These are phyloP conservation scores for Aegilops longissima DNA, from an alignment of 176 grass and related monocot species.

Conservation along the genomic window DNA sequence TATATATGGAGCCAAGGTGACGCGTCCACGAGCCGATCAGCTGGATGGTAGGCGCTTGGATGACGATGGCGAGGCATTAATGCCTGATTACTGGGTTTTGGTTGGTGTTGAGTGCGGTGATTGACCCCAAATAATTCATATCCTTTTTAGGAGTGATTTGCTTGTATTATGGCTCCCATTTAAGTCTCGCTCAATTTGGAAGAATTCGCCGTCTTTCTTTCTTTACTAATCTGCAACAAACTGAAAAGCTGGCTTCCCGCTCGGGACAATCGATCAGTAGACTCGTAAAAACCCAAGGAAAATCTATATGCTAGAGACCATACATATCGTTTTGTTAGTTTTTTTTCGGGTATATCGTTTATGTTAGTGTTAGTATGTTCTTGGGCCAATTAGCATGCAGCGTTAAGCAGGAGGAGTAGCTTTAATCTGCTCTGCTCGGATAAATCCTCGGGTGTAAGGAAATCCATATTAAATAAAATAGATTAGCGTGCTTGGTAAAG, in stretches of 20 bases:
- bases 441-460: neutral
- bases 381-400: no score
- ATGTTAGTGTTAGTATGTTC: no score
- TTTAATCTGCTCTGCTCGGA: no score
- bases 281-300: no score
- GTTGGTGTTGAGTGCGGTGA: neutral
- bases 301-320: no score
- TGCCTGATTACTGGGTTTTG: neutral
- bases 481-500: neutral
- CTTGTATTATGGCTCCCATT: neutral
- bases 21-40: neutral
- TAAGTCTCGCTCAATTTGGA: neutral
- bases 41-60: neutral
- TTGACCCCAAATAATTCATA: neutral
- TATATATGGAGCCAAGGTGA: slow-evolving; percentile 7
- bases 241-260: no score
- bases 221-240: no score
- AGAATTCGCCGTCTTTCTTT: neutral
- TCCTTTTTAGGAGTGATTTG: neutral
- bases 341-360: no score
- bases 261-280: neutral
- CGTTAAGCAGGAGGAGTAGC: no score
- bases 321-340: no score
- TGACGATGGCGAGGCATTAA: slow-evolving; percentile 16
- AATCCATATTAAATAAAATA: neutral